Base-by-base conservation (phyloP, 768 basidiomycete species). In the Tulasnella sp. region DNA sequence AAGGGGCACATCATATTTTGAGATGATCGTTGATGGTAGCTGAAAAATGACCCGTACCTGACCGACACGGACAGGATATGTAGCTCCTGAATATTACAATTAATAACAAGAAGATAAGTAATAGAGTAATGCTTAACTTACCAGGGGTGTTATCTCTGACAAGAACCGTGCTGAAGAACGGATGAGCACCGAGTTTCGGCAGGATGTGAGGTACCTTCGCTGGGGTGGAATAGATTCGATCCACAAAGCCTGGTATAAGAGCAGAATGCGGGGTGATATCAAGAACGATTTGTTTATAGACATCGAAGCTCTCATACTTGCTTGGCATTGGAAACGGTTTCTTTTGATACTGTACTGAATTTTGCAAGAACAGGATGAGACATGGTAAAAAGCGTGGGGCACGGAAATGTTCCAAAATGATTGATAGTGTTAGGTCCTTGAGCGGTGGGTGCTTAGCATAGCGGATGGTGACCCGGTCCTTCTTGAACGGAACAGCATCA, bases 111-210 rank as follows among this genome's bases (percentile, higher is more conserved):
- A 20, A 45, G 25, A 28, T 45, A n/a, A 6, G 19, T 25, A 45
- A 19, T 3, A 37, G 4, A 40, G 46, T 39, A 5, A 39, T 25
- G 3, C 24, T n/a, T 24, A 20, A 37, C 1, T 2, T 37, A 20
- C 16, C 8, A 48, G 24, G 19, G 22, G 16, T 20, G 15, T 13
- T 28, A 16, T 48, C 34, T 24, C 47, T 39, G 12, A 56, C 39
- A 8, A 58, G 28, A 4, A 48, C 57, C 4, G 44, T 58, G 35
- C 56, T 55, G 44, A 58, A 58, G 10, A 13, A 27, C 39, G 42
- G 15, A 24, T 24, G 2, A 24, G 22, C 24, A 13, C 19, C 28
- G 13, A 48, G n/a, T 22, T 19, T 24, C 8, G 16, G 22, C 22
- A 47, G 45, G 4, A 6, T 12, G 4, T 45, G 29, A 1, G 8